phyloP scores from a whole-genome alignment of 352 stramenopile genomes.

The Pythium guiyangense region DNA sequence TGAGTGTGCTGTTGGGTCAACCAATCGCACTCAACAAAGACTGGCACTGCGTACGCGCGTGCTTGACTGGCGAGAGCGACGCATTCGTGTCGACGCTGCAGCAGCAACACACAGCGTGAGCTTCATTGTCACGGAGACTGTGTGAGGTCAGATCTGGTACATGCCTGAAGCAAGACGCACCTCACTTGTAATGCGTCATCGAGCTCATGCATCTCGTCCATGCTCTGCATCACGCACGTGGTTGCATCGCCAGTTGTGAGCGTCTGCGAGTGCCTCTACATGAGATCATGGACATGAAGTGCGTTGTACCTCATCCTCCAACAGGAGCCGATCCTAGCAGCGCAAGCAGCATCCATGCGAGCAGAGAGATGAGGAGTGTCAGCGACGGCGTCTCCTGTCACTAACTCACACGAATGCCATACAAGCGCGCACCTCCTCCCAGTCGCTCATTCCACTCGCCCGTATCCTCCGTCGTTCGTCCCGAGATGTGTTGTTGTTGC shows the following conservation, averaged over 20 bases:
- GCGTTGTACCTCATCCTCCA: constrained; percentile 41
- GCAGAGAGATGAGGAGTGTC: not conserved
- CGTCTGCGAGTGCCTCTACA: not conserved
- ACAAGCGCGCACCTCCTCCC: constrained; percentile 28
- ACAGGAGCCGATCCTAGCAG: constrained; percentile 29
- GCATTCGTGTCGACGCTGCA: constrained; percentile 48
- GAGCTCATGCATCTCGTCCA: constrained; percentile 71
- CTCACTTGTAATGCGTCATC: constrained; percentile 49
- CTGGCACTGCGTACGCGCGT: constrained; percentile 7
- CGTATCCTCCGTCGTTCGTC: not conserved
- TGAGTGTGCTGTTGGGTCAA: not conserved
- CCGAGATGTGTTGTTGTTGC: not conserved
- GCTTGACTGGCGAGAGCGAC: constrained; percentile 31
- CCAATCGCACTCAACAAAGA: not conserved
- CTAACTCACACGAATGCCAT: not conserved
- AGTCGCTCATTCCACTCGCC: constrained; percentile 39
- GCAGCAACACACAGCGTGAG: not conserved
- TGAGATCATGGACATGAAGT: not conserved
- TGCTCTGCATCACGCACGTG: constrained; percentile 34
- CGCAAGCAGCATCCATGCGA: not conserved
- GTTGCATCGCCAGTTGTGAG: not conserved
- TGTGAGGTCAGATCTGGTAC: too few relatives aligned
- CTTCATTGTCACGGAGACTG: too few relatives aligned
- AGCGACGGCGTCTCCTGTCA: not conserved
- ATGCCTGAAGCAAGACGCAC: constrained; percentile 12